A percentile compares a stretch with the other conserved stretches of the same genome.
phyloP scores from a whole-genome alignment of 805 yeast species.

The Yamadazyma sp. region DNA sequence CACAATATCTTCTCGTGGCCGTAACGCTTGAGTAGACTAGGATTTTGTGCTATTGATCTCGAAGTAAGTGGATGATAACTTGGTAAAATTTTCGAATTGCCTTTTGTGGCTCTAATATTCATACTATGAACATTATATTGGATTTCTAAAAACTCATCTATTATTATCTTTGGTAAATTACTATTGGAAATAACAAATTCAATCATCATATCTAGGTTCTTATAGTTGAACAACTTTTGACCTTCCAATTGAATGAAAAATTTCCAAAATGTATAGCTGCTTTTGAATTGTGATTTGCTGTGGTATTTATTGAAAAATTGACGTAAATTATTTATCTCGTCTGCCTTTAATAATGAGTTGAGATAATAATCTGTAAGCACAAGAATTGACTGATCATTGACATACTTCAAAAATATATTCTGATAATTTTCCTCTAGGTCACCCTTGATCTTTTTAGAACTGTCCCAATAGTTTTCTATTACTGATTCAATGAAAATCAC shows the following conservation, averaged over 20 bases:
- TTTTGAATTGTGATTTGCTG: slow-evolving; percentile 28
- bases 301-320: slow-evolving; percentile 28
- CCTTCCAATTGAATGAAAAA: slow-evolving; percentile 54
- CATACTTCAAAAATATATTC: slow-evolving; percentile 11
- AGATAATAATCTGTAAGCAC: slow-evolving; percentile 34
- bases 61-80: slow-evolving; percentile 3
- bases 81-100: slow-evolving; percentile 9
- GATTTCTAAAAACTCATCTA: slow-evolving; percentile 35
- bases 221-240: slow-evolving; percentile 36
- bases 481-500: background rate
- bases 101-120: too few species aligned
- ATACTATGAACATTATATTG: slow-evolving; percentile 17
- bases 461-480: slow-evolving; percentile 4
- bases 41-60: slow-evolving; percentile 5
- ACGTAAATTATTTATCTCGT: slow-evolving; percentile 6
- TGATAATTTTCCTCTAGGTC: slow-evolving; percentile 2
- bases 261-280: slow-evolving; percentile 54
- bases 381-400: slow-evolving; percentile 42
- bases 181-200: slow-evolving; percentile 43
- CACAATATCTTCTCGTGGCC: background rate
- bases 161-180: slow-evolving; percentile 44
- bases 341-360: slow-evolving; percentile 17
- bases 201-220: slow-evolving; percentile 44
- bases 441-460: background rate
- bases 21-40: slow-evolving; percentile 1